phyloP scores from a whole-genome alignment of 176 grass and related monocot species.

The Pontederia crassipes region DNA sequence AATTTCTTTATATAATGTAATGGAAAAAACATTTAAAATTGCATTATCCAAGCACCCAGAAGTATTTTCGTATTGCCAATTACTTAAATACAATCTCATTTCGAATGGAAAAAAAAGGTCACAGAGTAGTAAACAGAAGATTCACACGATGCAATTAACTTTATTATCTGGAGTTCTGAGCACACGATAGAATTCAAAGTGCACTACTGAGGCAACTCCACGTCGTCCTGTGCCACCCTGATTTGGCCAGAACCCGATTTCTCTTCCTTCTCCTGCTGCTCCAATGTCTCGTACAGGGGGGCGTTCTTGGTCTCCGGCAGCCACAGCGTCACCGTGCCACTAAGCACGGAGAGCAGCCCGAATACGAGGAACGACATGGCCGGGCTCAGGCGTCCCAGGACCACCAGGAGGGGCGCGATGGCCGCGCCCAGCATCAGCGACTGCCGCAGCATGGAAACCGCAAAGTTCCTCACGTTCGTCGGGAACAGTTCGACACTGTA shows the following conservation, averaged over 20 bases:
- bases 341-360: constrained; percentile 6
- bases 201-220: too few relatives aligned
- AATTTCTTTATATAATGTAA: too few relatives aligned
- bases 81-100: too few relatives aligned
- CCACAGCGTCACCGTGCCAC: constrained; percentile 9
- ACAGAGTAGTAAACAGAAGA: too few relatives aligned
- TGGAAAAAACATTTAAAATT: too few relatives aligned
- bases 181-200: too few relatives aligned
- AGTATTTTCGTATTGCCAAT: too few relatives aligned
- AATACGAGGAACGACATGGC: constrained; percentile 21
- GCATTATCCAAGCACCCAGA: too few relatives aligned
- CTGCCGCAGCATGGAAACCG: constrained; percentile 15
- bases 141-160: too few relatives aligned
- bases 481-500: constrained; percentile 21
- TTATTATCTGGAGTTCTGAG: too few relatives aligned
- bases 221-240: neutral
- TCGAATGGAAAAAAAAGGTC: too few relatives aligned
- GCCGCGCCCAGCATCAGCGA: constrained; percentile 21
- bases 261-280: constrained; percentile 38
- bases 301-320: constrained; percentile 25
- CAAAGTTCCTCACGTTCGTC: constrained; percentile 17
- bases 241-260: constrained; percentile 13
- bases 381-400: constrained; percentile 20
- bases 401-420: constrained; percentile 20
- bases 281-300: constrained; percentile 32